Base-by-base conservation (phyloP, 768 basidiomycete species). In the Serpula lacrymans region DNA sequence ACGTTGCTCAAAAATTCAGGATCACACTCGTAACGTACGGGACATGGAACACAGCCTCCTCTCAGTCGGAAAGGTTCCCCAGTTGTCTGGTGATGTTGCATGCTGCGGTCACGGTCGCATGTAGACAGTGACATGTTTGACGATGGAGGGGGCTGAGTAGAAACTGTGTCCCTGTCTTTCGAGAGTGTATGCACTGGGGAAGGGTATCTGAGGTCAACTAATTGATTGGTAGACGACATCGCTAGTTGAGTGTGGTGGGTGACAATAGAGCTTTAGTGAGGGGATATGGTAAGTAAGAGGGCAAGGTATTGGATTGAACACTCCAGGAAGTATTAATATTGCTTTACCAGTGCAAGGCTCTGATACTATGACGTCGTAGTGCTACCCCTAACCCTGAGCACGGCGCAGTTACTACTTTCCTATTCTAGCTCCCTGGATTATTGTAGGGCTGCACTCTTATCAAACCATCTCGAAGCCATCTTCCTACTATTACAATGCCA, bases 401-500 rank as follows among this genome's bases (percentile, higher is more conserved):
- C n/a, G n/a, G n/a, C n/a, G n/a, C 34, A 22, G 37, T 22, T 16
- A 29, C 18, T 29, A 24, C 9, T 18, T 46, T 23, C 24, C 36
- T 37, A 26, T 23, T 24, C 36, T 14, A 20, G 16, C 20, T 42
- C 28, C 28, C n/a, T 23, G 42, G 30, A 17, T 24, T 40, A 39
- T 38, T 22, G 25, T 31, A 34, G 45, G 33, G 31, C 20, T 21
- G 35, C 6, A 7, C 14, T 22, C 37, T 39, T 35, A 42, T 41
- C 34, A 28, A 24, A 24, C 14, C 34, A 3, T 17, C 14, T 17
- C 27, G 24, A 16, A 13, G 26, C 5, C 25, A 41, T 29, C 34
- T 18, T 49, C 25, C 27, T 39, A 43, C 42, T 30, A 43, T 52
- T 30, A 67, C 56, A 63, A 77, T 76, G 72, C 51, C 77, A 30